phyloP scores from a whole-genome alignment of 371 early-diverging fungal genomes.

The Thermomucor indicae-seudaticae region DNA sequence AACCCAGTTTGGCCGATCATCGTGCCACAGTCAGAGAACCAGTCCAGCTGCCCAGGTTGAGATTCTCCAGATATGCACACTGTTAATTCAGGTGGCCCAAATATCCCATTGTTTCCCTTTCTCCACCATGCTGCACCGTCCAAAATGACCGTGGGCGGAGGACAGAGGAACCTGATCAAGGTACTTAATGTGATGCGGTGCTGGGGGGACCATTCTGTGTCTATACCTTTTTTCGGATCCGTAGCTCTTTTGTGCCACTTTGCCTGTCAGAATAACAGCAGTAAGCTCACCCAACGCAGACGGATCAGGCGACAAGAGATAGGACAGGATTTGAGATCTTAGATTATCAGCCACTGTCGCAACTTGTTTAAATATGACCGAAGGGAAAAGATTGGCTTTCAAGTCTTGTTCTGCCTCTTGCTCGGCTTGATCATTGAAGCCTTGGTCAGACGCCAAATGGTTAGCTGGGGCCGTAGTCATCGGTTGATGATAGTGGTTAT shows the following conservation, averaged over 20 bases:
- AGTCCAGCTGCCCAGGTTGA: slow-evolving; percentile 34
- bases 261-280: slow-evolving; percentile 63
- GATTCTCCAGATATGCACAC: slow-evolving; percentile 34
- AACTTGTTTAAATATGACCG: slow-evolving; percentile 13
- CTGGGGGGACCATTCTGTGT: too few species aligned
- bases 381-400: too few species aligned
- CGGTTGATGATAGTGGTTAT: too few species aligned
- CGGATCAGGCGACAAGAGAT: slow-evolving; percentile 21
- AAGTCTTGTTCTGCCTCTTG: too few species aligned
- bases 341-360: slow-evolving; percentile 8
- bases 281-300: slow-evolving; percentile 45
- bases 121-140: slow-evolving; percentile 69
- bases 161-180: slow-evolving; percentile 61
- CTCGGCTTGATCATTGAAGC: too few species aligned
- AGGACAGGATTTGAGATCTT: slow-evolving; percentile 8
- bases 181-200: background rate
- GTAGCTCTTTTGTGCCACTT: slow-evolving; percentile 79
- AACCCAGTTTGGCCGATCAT: slow-evolving; percentile 30
- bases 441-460: too few species aligned
- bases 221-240: slow-evolving; percentile 70
- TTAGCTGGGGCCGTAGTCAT: too few species aligned
- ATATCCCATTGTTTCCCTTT: background rate
- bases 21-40: slow-evolving; percentile 32
- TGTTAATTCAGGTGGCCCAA: slow-evolving; percentile 15
- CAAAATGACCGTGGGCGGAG: slow-evolving; percentile 74